phyloP scores from a whole-genome alignment of 73 alveolate genomes.

The Blepharisma stoltei region DNA sequence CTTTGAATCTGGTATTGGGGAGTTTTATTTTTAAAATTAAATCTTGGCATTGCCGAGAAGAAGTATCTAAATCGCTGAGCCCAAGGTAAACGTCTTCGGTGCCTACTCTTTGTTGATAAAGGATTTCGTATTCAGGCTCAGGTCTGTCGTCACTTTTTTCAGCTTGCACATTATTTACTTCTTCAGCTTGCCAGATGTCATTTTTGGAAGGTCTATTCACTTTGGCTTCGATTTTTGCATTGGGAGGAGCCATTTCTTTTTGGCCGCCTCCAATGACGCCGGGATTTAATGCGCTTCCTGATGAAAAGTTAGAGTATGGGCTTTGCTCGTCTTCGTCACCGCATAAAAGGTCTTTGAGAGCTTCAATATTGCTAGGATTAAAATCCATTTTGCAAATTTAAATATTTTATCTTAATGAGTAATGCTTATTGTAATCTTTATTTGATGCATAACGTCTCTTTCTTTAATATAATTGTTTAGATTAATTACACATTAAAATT shows the following conservation, averaged over 20 bases:
- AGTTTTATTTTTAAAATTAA: constrained; percentile 72
- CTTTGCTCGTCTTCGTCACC: neutral
- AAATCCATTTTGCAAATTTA: no score
- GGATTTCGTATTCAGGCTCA: constrained; percentile 72
- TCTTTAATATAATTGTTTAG: no score
- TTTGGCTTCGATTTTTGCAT: constrained; percentile 75
- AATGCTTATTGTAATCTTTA: no score
- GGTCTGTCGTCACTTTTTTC: constrained; percentile 74
- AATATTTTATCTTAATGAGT: no score
- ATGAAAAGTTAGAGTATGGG: neutral
- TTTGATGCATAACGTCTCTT: no score
- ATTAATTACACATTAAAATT: no score
- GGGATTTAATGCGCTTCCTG: constrained; percentile 65
- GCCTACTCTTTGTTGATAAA: constrained; percentile 72
- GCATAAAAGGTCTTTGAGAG: neutral
- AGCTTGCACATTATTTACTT: constrained; percentile 59
- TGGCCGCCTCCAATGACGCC: constrained; percentile 57
- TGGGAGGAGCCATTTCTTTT: constrained; percentile 79
- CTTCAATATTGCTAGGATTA: neutral
- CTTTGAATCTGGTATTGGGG: constrained; percentile 72
- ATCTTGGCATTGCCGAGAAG: constrained; percentile 63
- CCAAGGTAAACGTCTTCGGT: constrained; percentile 88
- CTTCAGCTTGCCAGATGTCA: constrained; percentile 86
- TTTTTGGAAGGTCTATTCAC: constrained; percentile 58
- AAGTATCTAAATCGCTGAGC: constrained; percentile 69